Evolutionary conservation across 1,284 basidiomycete species (phyloP).

Genomic region (Fomitopsis pinicola): DNA sequence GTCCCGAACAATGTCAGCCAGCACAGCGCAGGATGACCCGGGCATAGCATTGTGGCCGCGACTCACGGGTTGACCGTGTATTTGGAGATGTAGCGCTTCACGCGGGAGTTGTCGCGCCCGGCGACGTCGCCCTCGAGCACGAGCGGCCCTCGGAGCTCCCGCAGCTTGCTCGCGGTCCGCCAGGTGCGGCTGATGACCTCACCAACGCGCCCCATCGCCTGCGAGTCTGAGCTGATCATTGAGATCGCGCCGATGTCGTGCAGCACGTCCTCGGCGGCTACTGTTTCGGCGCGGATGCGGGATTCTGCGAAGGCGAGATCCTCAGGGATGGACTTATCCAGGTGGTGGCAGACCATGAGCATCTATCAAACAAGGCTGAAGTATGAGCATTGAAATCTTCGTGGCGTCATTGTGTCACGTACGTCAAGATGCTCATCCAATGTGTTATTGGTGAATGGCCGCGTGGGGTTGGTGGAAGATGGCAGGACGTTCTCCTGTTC

Average conservation of each 20-base stretch:
- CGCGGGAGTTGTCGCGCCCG: constrained; percentile 86
- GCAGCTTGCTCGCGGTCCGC: constrained; percentile 97
- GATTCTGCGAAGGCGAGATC: constrained; percentile 98
- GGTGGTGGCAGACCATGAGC: constrained; percentile 96
- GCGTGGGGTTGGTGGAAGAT: constrained; percentile 95
- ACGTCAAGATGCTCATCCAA: constrained; percentile 97
- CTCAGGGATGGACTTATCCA: constrained; percentile 86
- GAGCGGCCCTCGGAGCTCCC: constrained; percentile 72
- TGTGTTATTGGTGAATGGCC: constrained; percentile 91
- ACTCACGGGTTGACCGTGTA: constrained; percentile 97
- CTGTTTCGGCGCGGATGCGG: constrained; percentile 93
- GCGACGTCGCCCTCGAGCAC: constrained; percentile 56
- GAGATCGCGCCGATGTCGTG: constrained; percentile 95
- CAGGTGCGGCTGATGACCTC: constrained; percentile 94
- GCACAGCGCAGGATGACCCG: neutral
- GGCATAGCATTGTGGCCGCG: neutral
- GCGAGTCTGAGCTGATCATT: constrained; percentile 94
- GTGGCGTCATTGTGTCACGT: constrained; percentile 23
- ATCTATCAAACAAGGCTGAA: constrained; percentile 51
- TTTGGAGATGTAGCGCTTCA: constrained; percentile 95
- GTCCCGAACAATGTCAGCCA: neutral
- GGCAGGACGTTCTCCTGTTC: constrained; percentile 91
- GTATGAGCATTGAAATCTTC: neutral
- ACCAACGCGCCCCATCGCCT: constrained; percentile 97
- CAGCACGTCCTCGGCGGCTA: constrained; percentile 96